Percentiles rank a stretch among this genome's conserved stretches.
These are phyloP conservation scores for Colletotrichum sp. DNA, from an alignment of 2,329 filamentous ascomycete genomes.

Conservation along the genomic window DNA sequence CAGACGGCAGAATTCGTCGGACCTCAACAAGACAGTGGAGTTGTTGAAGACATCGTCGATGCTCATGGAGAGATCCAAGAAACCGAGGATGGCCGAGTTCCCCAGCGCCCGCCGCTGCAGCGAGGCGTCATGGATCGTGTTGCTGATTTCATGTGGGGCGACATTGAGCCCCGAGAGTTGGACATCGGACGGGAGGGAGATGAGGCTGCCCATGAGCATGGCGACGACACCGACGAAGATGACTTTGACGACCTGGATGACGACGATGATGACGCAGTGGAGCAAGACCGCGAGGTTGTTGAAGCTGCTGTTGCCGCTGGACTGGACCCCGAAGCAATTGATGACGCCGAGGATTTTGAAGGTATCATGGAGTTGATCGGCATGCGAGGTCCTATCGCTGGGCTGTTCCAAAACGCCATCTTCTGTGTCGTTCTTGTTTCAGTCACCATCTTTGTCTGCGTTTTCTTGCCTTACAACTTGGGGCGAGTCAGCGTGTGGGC, in stretches of 20 bases:
- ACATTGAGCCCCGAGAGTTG: slow-evolving; percentile 46
- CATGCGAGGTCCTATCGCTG: slow-evolving; percentile 90
- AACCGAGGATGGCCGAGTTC: slow-evolving; percentile 1
- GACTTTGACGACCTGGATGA: slow-evolving; percentile 35
- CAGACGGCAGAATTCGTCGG: neutral
- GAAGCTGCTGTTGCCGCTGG: slow-evolving; percentile 71
- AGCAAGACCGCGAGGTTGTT: slow-evolving; percentile 62
- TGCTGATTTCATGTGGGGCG: slow-evolving; percentile 68
- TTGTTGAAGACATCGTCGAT: neutral
- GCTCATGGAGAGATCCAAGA: neutral
- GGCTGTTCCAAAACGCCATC: slow-evolving; percentile 91
- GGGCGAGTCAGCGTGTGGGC: slow-evolving; percentile 85
- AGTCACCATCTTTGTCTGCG: slow-evolving; percentile 81
- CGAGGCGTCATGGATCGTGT: slow-evolving; percentile 47
- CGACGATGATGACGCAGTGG: slow-evolving; percentile 35
- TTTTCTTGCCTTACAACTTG: slow-evolving; percentile 91
- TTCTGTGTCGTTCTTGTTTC: slow-evolving; percentile 93
- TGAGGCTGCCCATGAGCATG: slow-evolving; percentile 59
- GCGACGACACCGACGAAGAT: slow-evolving; percentile 45
- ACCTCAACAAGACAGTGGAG: neutral
- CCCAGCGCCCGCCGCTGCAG: slow-evolving; percentile 22
- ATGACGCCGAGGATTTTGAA: slow-evolving; percentile 93
- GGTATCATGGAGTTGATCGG: slow-evolving; percentile 95
- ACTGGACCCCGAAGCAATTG: slow-evolving; percentile 76
- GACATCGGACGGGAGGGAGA: slow-evolving; percentile 30